Evolutionary conservation across 1,284 basidiomycete genomes (phyloP).

Genomic region (Volvariella surrecta): DNA sequence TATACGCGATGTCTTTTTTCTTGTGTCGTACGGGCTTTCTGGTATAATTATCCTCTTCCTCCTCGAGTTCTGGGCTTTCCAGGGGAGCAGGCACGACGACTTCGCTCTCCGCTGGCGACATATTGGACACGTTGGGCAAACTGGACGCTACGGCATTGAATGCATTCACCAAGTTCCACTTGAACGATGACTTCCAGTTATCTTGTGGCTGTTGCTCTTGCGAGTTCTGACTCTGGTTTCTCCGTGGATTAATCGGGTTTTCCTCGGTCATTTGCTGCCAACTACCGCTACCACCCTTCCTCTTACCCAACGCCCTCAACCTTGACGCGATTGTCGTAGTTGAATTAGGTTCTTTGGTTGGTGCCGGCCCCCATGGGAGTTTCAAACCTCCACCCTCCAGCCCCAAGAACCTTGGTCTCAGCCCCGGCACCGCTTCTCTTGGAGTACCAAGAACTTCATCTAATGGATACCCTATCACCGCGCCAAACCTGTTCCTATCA

Average conservation of each 20-base stretch:
- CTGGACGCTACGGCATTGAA: slow-evolving; percentile 27
- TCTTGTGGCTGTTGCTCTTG: slow-evolving; percentile 7
- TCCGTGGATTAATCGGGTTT: neutral
- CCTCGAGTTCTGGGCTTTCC: slow-evolving; percentile 12
- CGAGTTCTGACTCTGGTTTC: neutral
- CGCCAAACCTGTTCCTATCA: too few species aligned
- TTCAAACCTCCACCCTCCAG: slow-evolving; percentile 14
- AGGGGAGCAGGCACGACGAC: neutral
- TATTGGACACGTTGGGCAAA: slow-evolving; percentile 13
- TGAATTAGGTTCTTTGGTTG: neutral
- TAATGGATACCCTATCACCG: slow-evolving; percentile 1
- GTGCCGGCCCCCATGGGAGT: slow-evolving; percentile 14
- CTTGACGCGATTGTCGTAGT: slow-evolving; percentile 4
- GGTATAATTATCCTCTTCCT: slow-evolving; percentile 12
- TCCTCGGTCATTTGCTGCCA: slow-evolving; percentile 1
- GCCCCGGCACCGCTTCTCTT: slow-evolving; percentile 10
- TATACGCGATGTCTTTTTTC: slow-evolving; percentile 8
- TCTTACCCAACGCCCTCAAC: slow-evolving; percentile 13
- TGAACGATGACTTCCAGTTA: slow-evolving; percentile 26
- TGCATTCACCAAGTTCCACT: slow-evolving; percentile 23
- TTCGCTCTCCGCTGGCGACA: neutral
- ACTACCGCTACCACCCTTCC: slow-evolving; percentile 13
- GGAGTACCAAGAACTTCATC: slow-evolving; percentile 15
- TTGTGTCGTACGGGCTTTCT: slow-evolving; percentile 9
- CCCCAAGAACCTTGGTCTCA: slow-evolving; percentile 16